Conservation (phyloP, 345 rosid species). For the Sisymbrium altissimum region DNA sequence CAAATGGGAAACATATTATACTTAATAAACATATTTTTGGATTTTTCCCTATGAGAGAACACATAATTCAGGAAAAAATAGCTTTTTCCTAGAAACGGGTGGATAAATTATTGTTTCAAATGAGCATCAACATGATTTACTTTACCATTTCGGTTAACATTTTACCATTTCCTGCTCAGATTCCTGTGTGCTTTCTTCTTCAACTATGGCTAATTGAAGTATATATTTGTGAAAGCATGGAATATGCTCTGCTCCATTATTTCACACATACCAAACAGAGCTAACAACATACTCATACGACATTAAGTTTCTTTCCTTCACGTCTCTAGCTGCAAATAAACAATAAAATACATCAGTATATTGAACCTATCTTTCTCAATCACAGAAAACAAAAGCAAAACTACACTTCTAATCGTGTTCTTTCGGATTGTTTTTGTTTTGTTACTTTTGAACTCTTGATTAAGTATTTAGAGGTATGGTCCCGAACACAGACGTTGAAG, state of each 20-base stretch:
- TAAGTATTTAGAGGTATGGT: constrained; percentile 1
- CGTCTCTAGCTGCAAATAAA: constrained; percentile 31
- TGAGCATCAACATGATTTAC: constrained; percentile 18
- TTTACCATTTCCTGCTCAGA: constrained; percentile 7
- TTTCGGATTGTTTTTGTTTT: no score
- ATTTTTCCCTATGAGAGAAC: not conserved
- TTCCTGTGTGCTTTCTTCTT: constrained; percentile 5
- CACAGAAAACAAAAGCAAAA: constrained; percentile 1
- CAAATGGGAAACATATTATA: not conserved
- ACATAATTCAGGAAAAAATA: not conserved
- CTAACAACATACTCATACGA: constrained; percentile 24
- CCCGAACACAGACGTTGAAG: constrained; percentile 16
- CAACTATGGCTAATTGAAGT: not conserved
- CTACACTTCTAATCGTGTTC: not conserved
- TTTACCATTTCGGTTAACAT: not conserved
- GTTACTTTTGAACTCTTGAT: not conserved
- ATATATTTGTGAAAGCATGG: constrained; percentile 29
- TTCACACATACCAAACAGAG: constrained; percentile 32
- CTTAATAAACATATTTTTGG: not conserved
- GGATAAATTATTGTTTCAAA: not conserved
- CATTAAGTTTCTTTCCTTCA: constrained; percentile 21
- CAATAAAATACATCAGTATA: not conserved
- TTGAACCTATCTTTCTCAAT: constrained; percentile 1
- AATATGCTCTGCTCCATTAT: constrained; percentile 33
- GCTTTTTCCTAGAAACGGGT: not conserved